Evolutionary conservation across 179 eudicot genomes (phyloP).

Genomic region (Beta macrorhiza): DNA sequence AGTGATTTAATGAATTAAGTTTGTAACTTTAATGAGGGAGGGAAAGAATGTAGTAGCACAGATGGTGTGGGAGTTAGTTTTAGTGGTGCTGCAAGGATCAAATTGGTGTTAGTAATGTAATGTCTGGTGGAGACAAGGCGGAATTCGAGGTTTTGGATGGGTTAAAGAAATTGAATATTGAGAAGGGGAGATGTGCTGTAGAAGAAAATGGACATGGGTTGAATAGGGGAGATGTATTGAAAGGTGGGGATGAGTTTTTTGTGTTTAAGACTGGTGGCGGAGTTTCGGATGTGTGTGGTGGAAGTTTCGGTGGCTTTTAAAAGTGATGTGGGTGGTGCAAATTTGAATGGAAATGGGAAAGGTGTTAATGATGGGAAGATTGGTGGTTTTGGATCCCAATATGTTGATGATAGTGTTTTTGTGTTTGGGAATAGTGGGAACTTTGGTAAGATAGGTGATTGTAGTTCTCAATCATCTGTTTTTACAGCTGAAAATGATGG

Average conservation of each 20-base stretch:
- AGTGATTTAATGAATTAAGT: background rate
- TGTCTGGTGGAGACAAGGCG: slow-evolving; percentile 22
- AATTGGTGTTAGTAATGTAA: slow-evolving; percentile 5
- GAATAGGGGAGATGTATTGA: slow-evolving; percentile 8
- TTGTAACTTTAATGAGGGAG: slow-evolving; percentile 5
- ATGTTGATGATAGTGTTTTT: slow-evolving; percentile 28
- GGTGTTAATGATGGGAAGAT: slow-evolving; percentile 14
- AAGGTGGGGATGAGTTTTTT: slow-evolving; percentile 30
- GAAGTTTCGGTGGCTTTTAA: slow-evolving; percentile 18
- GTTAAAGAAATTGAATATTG: slow-evolving; percentile 53
- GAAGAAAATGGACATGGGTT: background rate
- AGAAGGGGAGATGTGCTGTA: slow-evolving; percentile 25
- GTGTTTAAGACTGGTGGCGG: slow-evolving; percentile 43
- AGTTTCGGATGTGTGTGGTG: slow-evolving; percentile 21
- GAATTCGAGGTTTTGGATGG: slow-evolving; percentile 48
- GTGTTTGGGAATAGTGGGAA: slow-evolving; percentile 37
- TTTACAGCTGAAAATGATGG: slow-evolving; percentile 36
- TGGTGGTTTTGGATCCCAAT: slow-evolving; percentile 21
- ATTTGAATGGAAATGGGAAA: slow-evolving; percentile 10
- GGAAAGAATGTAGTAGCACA: background rate
- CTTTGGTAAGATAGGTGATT: slow-evolving; percentile 13
- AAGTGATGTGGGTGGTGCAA: slow-evolving; percentile 15
- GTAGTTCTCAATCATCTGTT: slow-evolving; percentile 30
- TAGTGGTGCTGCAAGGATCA: slow-evolving; percentile 24
- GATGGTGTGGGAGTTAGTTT: slow-evolving; percentile 15